These are phyloP conservation scores for Emericellopsis atlantica DNA, from an alignment of 2,329 filamentous ascomycete genomes.

Conservation along the genomic window DNA sequence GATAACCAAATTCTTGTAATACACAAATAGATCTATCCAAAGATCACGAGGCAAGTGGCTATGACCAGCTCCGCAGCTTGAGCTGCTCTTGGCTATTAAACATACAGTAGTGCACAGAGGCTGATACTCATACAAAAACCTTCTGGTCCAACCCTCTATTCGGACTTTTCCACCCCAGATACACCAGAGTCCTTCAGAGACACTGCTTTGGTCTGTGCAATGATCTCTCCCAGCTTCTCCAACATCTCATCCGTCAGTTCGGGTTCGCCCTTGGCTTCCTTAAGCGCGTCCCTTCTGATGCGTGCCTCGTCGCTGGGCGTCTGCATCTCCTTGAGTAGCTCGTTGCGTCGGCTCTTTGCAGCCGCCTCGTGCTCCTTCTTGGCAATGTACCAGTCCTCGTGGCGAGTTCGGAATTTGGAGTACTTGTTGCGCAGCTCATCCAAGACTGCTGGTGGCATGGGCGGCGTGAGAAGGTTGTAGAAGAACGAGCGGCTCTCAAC, in stretches of 20 bases:
- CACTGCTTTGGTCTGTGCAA: constrained; percentile 38
- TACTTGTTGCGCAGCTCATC: constrained; percentile 80
- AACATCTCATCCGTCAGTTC: constrained; percentile 45
- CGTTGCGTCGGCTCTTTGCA: constrained; percentile 21
- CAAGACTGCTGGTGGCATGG: constrained; percentile 67
- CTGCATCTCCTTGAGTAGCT: constrained; percentile 26
- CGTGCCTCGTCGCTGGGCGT: constrained; percentile 49
- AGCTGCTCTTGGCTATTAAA: not conserved
- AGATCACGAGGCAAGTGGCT: too few relatives aligned
- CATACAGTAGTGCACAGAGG: not conserved
- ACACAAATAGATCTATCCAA: too few relatives aligned
- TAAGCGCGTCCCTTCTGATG: constrained; percentile 36
- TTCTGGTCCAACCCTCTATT: not conserved
- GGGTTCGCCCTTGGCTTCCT: constrained; percentile 40
- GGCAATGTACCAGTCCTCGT: constrained; percentile 61
- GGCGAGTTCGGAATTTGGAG: constrained; percentile 68
- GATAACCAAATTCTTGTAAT: too few relatives aligned
- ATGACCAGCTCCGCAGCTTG: too few relatives aligned
- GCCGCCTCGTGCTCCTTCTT: constrained; percentile 48
- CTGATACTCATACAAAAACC: not conserved
- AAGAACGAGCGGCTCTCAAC: constrained; percentile 66
- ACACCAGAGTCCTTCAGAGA: constrained; percentile 24
- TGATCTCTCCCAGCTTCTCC: constrained; percentile 48
- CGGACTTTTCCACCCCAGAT: constrained; percentile 11
- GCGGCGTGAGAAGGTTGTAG: constrained; percentile 63